Conservation (phyloP, 805 yeast species). For the Candida coquimbonensis region DNA sequence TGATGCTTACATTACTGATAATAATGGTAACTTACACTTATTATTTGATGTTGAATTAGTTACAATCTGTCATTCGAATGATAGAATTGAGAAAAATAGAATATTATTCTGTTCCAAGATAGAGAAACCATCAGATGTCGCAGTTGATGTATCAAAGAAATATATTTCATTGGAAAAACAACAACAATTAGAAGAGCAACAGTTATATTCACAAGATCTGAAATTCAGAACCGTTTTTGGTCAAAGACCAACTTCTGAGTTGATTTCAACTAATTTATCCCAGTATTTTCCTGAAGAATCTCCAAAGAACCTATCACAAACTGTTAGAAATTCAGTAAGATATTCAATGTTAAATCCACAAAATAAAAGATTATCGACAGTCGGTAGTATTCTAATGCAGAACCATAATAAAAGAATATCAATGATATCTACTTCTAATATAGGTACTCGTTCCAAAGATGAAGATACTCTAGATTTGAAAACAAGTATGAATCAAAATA, state of each 20-base stretch:
- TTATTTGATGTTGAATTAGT: constrained; percentile 76
- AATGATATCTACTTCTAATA: constrained; percentile 8
- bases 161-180: constrained; percentile 9
- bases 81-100: constrained; percentile 62
- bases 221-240: constrained; percentile 49
- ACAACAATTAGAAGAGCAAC: constrained; percentile 1
- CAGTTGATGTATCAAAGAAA: constrained; percentile 48
- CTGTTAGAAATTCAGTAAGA: constrained; percentile 78
- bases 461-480: constrained; percentile 22
- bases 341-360: constrained; percentile 43
- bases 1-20: constrained; percentile 54
- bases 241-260: constrained; percentile 89
- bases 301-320: constrained; percentile 62
- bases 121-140: constrained; percentile 56
- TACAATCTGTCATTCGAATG: constrained; percentile 72
- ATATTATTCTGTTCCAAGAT: constrained; percentile 57
- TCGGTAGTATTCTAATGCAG: constrained; percentile 58
- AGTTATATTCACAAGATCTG: constrained; percentile 12
- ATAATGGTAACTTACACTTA: constrained; percentile 33
- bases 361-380: constrained; percentile 35
- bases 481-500: constrained; percentile 25
- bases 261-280: constrained; percentile 81
- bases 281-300: constrained; percentile 89
- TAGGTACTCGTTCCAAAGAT: constrained; percentile 5
- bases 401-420: constrained; percentile 40